These are phyloP conservation scores for Phytopythium montanum DNA, from an alignment of 352 stramenopile species.

Conservation along the genomic window DNA sequence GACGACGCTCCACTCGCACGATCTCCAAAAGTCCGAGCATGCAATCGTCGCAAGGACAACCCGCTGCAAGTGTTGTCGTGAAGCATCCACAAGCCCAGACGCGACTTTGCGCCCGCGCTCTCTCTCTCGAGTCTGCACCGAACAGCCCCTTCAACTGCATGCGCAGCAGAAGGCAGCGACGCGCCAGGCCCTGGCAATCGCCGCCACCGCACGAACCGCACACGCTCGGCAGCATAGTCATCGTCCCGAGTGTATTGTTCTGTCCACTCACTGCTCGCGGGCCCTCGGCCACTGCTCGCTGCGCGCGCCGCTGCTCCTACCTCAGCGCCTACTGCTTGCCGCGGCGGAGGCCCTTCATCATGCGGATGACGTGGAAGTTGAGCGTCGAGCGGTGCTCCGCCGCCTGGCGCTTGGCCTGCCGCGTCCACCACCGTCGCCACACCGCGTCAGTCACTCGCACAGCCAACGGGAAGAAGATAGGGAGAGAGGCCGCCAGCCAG, in stretches of 20 bases:
- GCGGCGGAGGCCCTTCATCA: constrained; percentile 73
- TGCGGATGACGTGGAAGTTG: constrained; percentile 88
- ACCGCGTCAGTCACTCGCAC: not conserved
- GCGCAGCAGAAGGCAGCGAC: not conserved
- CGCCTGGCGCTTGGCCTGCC: constrained; percentile 47
- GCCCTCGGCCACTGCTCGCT: not conserved
- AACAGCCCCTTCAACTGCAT: not conserved
- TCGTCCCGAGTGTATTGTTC: not conserved
- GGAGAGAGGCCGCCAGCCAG: no score
- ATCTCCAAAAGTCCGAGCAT: no score
- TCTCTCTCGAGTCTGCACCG: no score
- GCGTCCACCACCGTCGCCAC: constrained; percentile 1
- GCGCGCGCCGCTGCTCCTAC: not conserved
- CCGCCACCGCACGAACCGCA: not conserved
- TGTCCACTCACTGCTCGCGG: not conserved
- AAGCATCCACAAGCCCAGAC: no score
- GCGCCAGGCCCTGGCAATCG: not conserved
- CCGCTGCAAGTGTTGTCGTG: no score
- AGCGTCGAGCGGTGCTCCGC: constrained; percentile 79
- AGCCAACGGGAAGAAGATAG: no score
- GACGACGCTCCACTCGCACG: no score
- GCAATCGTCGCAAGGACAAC: no score
- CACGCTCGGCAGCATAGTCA: not conserved
- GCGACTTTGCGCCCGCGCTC: no score
- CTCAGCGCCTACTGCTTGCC: constrained; percentile 1